Evolutionary conservation across 2,329 filamentous ascomycete species (phyloP), one percentile per base, ranked within the genome.

Genomic region (Lomentospora prolificans): DNA sequence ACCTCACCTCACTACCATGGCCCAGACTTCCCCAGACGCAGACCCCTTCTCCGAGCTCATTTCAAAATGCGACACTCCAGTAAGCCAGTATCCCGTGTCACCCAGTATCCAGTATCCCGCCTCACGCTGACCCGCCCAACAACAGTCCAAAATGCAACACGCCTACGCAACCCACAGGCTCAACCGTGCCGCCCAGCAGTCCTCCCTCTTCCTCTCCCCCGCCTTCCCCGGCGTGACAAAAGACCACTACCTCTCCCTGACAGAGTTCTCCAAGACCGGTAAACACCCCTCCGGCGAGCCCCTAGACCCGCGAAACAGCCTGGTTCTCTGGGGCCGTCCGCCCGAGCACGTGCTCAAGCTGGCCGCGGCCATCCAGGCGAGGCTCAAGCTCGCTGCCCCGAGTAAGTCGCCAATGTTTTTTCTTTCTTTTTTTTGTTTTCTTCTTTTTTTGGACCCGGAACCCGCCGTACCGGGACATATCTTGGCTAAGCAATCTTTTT

Each of bases 261-360:
- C 53, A 1, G 41, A 85, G 2, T 84, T 89, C 56, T 77, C 96
- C 1, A 72, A 84, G 52, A 84, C 85, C 56, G 72, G 96, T 30
- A 79, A 86, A 61, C 77, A 85, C 46, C 79, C 79, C 1, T 69
- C 77, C 1, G 71, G 85, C 33, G 78, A 89, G 60, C 85, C 84
- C 1, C 41, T 55, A 5, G 92, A 97, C 66, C 80, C 82, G 44
- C 77, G 92, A 41, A 79, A 96, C 64, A 95, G 91, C 66, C 75
- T 96, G 9, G 88, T 90, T 0, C 85, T 96, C 65, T 96, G 90
- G 90, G 89, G 88, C 3, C 78, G 91, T 5, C 92, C 92, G 14
- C 87, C 91, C 0, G 71, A 81, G 50, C 82, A 86, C 61, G 75
- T 96, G 17, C 75, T 86, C 50, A 71, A 78, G 19, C 71, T 97